Evolutionary conservation across 2,329 filamentous ascomycete species (phyloP), one percentile per base, ranked within the genome.

Genomic region (Aspergillus ustus): DNA sequence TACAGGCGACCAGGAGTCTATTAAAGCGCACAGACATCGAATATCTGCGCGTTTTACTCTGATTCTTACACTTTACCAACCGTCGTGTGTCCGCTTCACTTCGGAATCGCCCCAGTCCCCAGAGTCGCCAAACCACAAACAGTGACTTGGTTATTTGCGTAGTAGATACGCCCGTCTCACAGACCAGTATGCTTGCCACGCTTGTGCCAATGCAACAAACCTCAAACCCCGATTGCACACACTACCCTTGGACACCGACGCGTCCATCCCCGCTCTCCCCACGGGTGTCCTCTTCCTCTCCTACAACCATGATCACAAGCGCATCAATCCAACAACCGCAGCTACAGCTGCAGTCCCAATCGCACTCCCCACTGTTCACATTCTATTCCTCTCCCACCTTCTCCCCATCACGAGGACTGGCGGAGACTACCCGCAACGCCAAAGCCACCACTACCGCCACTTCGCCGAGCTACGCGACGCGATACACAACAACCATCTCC

Each of bases 401-500:
- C 19, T 31, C 46, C 45, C 22, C 46, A 49, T 37, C 48, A 17
- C 28, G 40, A 28, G 29, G 34, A 4, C 34, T 15, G 5, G 6
- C 20, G 45, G 37, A 25, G 40, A 29, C 57, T 34, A 44, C 29
- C 49, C 43, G 4, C 31, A 43, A 37, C 19, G 53, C 34, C 34
- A 49, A 37, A 40, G 28, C 40, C 9, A 40, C 45, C 13, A 34
- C 44, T 34, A 63, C 57, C 48, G 68, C 61, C 56, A 40, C 64
- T 40, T 65, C 64, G 4, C 52, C 69, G 4, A 71, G 66, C 52
- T 80, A 72, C 63, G 73, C 75, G 44, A 71, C 74, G 28, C 77
- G 77, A 60, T 80, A 78, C 63, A 67, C 70, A 11, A 57, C 69
- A 7, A 69, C 66, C 44, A 72, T 78, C 61, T 68, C 73, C 17